phyloP scores from a whole-genome alignment of 352 stramenopile genomes.

The Globisporangium echinulatum region DNA sequence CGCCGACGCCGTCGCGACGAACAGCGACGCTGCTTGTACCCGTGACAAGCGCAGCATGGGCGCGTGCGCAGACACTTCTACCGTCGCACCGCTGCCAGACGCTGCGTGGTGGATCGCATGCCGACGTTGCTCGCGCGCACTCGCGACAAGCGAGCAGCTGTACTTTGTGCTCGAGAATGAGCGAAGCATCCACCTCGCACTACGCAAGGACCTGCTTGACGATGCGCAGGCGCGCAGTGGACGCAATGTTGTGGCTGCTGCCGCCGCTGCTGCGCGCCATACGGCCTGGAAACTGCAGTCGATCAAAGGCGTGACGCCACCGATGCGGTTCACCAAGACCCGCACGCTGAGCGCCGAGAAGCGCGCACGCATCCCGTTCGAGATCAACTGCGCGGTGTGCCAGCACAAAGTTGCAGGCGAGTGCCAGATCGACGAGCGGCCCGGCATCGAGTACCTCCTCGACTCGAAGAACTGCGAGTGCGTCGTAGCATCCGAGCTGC shows the following conservation, averaged over 20 bases:
- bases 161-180: slow-evolving; percentile 17
- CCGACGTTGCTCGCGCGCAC: slow-evolving; percentile 5
- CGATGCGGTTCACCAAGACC: slow-evolving; percentile 41
- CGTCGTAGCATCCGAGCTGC: slow-evolving; percentile 15
- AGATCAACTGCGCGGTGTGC: slow-evolving; percentile 43
- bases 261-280: background rate
- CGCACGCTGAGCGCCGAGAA: slow-evolving; percentile 34
- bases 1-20: too few species aligned
- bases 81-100: too few species aligned
- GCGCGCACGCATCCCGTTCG: slow-evolving; percentile 35
- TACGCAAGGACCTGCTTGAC: slow-evolving; percentile 11
- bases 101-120: slow-evolving; percentile 11
- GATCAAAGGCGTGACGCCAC: slow-evolving; percentile 18
- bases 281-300: slow-evolving; percentile 26
- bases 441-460: slow-evolving; percentile 40
- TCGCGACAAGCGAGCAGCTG: slow-evolving; percentile 11
- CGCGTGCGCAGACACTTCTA: background rate
- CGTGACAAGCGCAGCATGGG: too few species aligned
- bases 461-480: slow-evolving; percentile 41
- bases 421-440: slow-evolving; percentile 33
- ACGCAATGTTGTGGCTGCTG: background rate
- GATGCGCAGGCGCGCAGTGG: slow-evolving; percentile 1
- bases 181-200: slow-evolving; percentile 8
- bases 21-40: too few species aligned
- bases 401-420: slow-evolving; percentile 43